Conservation (phyloP, 768 basidiomycete genomes). For the Kwoniella europaea region DNA sequence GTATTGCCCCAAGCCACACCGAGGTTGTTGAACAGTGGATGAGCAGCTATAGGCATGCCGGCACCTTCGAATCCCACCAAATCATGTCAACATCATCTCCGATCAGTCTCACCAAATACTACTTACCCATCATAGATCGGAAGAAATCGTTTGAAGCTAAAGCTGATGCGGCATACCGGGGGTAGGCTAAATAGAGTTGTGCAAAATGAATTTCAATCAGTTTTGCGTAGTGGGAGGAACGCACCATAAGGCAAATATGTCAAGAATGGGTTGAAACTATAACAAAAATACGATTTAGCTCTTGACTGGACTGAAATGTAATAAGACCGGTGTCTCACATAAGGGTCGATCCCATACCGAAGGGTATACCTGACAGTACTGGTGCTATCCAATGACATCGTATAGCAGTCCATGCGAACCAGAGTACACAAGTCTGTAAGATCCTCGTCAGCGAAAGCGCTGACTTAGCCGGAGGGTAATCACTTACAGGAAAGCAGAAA, state of each 20-base stretch:
- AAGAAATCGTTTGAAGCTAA: constrained; percentile 58
- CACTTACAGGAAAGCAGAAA: constrained; percentile 33
- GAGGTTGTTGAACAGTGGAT: constrained; percentile 41
- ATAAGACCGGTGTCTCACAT: constrained; percentile 15
- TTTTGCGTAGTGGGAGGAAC: constrained; percentile 19
- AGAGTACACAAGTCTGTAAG: constrained; percentile 42
- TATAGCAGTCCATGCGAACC: constrained; percentile 54
- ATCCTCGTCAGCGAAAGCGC: neutral
- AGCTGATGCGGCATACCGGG: constrained; percentile 54
- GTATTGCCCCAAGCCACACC: constrained; percentile 47
- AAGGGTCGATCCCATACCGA: constrained; percentile 40
- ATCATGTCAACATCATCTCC: neutral
- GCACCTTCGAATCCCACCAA: constrained; percentile 20
- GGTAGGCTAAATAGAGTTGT: constrained; percentile 48
- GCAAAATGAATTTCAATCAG: neutral
- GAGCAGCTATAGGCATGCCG: constrained; percentile 44
- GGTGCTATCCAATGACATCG: constrained; percentile 51
- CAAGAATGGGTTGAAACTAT: constrained; percentile 41
- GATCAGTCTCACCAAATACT: too few relatives aligned
- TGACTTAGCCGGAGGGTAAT: too few relatives aligned
- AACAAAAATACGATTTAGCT: neutral
- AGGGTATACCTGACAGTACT: constrained; percentile 32
- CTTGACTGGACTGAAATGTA: neutral
- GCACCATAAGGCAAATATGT: constrained; percentile 39
- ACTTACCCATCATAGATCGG: constrained; percentile 41